Conservation (phyloP, 441 rosid species). For the Adansonia madagascariensis region DNA sequence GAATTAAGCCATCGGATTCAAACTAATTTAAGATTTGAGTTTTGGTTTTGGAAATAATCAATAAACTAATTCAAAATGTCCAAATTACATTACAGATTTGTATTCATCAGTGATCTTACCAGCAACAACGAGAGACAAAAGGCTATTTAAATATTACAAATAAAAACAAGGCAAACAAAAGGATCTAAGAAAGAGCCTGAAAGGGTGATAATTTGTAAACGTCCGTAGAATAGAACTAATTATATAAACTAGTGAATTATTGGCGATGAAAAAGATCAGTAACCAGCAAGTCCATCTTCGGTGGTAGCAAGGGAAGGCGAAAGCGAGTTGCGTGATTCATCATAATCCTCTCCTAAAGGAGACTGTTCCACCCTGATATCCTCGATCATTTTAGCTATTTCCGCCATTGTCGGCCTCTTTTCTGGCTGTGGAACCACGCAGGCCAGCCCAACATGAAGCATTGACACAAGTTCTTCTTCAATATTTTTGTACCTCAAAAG, state of each 20-base stretch:
- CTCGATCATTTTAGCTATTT: conserved; percentile 88
- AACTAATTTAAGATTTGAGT: background rate
- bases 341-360: conserved; percentile 86
- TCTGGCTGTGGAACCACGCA: conserved; percentile 76
- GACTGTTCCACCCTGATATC: conserved; percentile 89
- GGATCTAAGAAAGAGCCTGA: conserved; percentile 25
- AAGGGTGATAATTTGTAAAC: conserved; percentile 5
- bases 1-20: background rate
- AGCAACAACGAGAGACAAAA: conserved; percentile 24
- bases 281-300: conserved; percentile 65
- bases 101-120: conserved; percentile 26
- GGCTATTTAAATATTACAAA: conserved; percentile 34
- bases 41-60: background rate
- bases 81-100: conserved; percentile 30
- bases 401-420: conserved; percentile 80
- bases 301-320: conserved; percentile 89
- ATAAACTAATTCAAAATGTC: conserved; percentile 29
- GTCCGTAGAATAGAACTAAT: background rate
- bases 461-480: conserved; percentile 83
- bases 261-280: conserved; percentile 27
- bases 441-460: conserved; percentile 87
- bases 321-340: conserved; percentile 84
- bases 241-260: background rate
- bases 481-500: conserved; percentile 89
- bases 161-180: conserved; percentile 27